Evolutionary conservation across 2,329 filamentous ascomycete genomes (phyloP).

Genomic region (Epichloe brachyelytri): DNA sequence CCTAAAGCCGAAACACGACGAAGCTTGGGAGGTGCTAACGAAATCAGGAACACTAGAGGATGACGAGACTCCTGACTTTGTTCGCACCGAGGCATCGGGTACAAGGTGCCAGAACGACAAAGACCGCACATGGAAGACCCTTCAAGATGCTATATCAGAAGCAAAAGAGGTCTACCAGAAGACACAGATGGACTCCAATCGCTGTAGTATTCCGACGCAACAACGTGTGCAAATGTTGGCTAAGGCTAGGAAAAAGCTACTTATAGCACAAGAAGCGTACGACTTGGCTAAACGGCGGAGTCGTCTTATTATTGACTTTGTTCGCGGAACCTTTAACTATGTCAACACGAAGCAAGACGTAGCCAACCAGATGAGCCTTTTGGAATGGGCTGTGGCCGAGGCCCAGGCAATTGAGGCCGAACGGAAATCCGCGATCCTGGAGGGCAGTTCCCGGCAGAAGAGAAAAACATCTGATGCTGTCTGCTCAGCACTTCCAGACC

Average conservation of each 20-base stretch:
- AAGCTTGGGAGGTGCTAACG: constrained; percentile 18
- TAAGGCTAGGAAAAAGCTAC: not conserved
- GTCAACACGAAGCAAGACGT: constrained; percentile 7
- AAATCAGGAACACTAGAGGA: constrained; percentile 14
- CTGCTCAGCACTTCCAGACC: not conserved
- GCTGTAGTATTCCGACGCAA: constrained; percentile 1
- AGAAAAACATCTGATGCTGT: not conserved
- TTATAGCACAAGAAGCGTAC: not conserved
- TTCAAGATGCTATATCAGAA: not conserved
- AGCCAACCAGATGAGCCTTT: constrained; percentile 9
- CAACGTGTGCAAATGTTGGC: constrained; percentile 4
- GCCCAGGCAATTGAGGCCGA: constrained; percentile 8
- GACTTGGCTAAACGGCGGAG: not conserved
- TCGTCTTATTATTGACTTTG: constrained; percentile 2
- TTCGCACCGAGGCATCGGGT: constrained; percentile 2
- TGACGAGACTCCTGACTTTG: constrained; percentile 7
- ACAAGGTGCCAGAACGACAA: not conserved
- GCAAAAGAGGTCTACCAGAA: constrained; percentile 1
- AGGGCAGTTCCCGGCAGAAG: not conserved
- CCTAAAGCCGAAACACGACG: constrained; percentile 13
- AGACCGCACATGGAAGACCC: not conserved
- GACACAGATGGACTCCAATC: constrained; percentile 2
- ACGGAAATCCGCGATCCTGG: not conserved
- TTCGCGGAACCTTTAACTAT: constrained; percentile 4
- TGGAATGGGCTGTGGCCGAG: constrained; percentile 16